Evolutionary conservation across 2,329 filamentous ascomycete genomes (phyloP).

Genomic region (Phoma sp.): DNA sequence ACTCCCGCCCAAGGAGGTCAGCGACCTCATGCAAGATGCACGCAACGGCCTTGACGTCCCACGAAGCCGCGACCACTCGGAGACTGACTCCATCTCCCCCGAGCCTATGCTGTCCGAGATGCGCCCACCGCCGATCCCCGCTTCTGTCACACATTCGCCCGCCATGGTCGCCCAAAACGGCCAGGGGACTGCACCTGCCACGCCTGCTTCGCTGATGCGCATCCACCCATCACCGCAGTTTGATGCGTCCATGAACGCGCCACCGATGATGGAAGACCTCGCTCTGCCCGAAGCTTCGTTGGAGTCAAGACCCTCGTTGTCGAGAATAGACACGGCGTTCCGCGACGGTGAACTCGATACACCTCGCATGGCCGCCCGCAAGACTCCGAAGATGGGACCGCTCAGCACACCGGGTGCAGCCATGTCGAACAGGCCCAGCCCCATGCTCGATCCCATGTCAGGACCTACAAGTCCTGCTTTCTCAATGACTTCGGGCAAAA

Average conservation of each 20-base stretch:
- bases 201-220: slow-evolving; percentile 84
- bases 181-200: slow-evolving; percentile 59
- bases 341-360: slow-evolving; percentile 59
- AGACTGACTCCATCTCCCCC: slow-evolving; percentile 58
- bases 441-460: slow-evolving; percentile 59
- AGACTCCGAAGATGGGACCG: slow-evolving; percentile 69
- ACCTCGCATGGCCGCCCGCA: slow-evolving; percentile 67
- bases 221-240: slow-evolving; percentile 49
- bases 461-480: slow-evolving; percentile 56
- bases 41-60: slow-evolving; percentile 36
- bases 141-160: slow-evolving; percentile 70
- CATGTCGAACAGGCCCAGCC: slow-evolving; percentile 52
- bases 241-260: slow-evolving; percentile 27
- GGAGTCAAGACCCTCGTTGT: slow-evolving; percentile 53
- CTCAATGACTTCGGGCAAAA: slow-evolving; percentile 37
- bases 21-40: slow-evolving; percentile 49
- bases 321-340: slow-evolving; percentile 59
- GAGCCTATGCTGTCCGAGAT: slow-evolving; percentile 57
- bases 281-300: slow-evolving; percentile 73
- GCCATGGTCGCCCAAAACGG: slow-evolving; percentile 62
- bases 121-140: slow-evolving; percentile 68
- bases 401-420: slow-evolving; percentile 55
- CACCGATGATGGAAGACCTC: slow-evolving; percentile 63
- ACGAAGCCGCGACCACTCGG: slow-evolving; percentile 49
- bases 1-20: slow-evolving; percentile 55